Evolutionary conservation across 352 stramenopile genomes (phyloP).

Genomic region (Phytopythium aichiense): DNA sequence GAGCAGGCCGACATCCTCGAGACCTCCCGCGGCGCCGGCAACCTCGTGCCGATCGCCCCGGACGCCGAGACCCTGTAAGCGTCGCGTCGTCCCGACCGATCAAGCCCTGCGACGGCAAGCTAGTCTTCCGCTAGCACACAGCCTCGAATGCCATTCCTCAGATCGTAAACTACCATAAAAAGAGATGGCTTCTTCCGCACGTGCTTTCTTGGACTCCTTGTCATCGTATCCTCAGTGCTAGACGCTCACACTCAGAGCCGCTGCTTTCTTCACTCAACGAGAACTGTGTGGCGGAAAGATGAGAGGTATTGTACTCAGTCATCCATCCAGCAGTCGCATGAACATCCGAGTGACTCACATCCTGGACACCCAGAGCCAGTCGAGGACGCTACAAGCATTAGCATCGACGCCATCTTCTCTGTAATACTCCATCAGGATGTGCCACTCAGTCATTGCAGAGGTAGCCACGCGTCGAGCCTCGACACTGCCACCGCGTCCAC

Average conservation of each 20-base stretch:
- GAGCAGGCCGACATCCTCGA: conserved; percentile 49
- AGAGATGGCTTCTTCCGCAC: not conserved
- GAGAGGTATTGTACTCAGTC: no score
- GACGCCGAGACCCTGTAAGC: conserved; percentile 43
- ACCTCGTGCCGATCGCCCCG: conserved; percentile 41
- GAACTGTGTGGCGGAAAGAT: no score
- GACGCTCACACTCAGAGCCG: not conserved
- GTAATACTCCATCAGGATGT: no score
- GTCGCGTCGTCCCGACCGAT: not conserved
- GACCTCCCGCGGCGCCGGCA: conserved; percentile 29
- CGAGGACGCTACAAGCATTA: no score
- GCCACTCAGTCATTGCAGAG: no score
- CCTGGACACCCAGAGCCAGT: no score
- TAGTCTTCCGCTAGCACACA: not conserved
- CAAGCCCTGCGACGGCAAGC: not conserved
- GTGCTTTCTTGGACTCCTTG: not conserved
- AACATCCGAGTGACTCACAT: no score
- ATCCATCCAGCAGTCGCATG: no score
- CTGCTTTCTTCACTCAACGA: no score
- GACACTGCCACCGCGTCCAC: no score
- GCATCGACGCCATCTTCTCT: no score
- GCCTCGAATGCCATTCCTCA: not conserved
- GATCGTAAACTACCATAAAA: conserved; percentile 1
- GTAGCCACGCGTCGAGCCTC: not conserved
- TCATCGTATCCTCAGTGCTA: not conserved